Evolutionary conservation across 768 basidiomycete species (phyloP).

Genomic region (Mycena galericulata): DNA sequence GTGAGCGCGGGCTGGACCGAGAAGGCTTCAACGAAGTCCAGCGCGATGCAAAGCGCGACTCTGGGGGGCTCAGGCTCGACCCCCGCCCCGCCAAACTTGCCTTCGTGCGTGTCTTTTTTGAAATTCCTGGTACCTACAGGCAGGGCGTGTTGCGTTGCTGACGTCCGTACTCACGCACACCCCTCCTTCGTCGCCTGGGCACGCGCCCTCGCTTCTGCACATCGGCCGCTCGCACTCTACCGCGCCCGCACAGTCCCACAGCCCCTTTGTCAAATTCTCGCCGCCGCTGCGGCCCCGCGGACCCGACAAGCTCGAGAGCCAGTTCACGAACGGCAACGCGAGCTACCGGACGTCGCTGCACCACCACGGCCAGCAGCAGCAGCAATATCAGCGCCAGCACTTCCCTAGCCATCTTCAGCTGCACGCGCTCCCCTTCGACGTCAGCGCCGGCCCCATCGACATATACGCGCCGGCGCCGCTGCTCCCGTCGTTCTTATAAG

Average conservation of each 20-base stretch:
- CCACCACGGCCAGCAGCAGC: constrained; percentile 33
- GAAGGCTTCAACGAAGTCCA: constrained; percentile 49
- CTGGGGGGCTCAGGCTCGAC: constrained; percentile 31
- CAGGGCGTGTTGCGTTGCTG: too few species aligned
- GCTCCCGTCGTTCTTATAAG: constrained; percentile 83
- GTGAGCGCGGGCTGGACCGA: constrained; percentile 46
- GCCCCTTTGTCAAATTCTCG: constrained; percentile 51
- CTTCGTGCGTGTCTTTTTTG: too few species aligned
- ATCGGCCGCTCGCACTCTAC: constrained; percentile 55
- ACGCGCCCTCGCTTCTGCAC: constrained; percentile 25
- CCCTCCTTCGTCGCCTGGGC: constrained; percentile 33
- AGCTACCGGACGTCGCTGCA: constrained; percentile 80
- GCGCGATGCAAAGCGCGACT: constrained; percentile 70
- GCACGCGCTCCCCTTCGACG: constrained; percentile 19
- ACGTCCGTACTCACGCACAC: constrained; percentile 20
- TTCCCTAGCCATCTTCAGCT: constrained; percentile 33
- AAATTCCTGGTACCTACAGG: too few species aligned
- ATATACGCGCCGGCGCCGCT: constrained; percentile 59
- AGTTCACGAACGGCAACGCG: constrained; percentile 47
- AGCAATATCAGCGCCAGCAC: constrained; percentile 32
- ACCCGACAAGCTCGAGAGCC: constrained; percentile 57
- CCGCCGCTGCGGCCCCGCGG: constrained; percentile 46
- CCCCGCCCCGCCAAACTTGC: constrained; percentile 23
- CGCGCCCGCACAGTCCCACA: constrained; percentile 59
- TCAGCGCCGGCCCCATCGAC: constrained; percentile 28